phyloP scores from a whole-genome alignment of 2,329 filamentous ascomycete genomes.

The Scytalidium sp. region DNA sequence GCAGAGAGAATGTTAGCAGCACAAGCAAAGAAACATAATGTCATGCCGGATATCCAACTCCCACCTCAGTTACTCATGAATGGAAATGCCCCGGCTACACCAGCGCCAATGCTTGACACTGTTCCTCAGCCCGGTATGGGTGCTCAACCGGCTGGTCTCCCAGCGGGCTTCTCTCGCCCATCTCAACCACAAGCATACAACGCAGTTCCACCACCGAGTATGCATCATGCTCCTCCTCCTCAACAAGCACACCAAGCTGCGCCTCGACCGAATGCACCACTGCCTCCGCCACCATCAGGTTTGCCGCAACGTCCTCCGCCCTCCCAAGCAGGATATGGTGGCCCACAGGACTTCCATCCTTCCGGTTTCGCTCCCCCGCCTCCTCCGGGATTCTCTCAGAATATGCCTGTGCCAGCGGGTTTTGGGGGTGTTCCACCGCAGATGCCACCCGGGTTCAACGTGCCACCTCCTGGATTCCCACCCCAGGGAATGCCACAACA shows the following conservation, averaged over 20 bases:
- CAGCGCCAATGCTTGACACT: slow-evolving; percentile 35
- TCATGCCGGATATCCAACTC: slow-evolving; percentile 64
- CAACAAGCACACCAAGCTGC: slow-evolving; percentile 14
- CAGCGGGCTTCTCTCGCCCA: background rate
- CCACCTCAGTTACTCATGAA: slow-evolving; percentile 34
- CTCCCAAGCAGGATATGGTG: slow-evolving; percentile 65
- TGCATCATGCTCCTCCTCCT: slow-evolving; percentile 22
- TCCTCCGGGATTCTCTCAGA: slow-evolving; percentile 43
- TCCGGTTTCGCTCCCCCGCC: slow-evolving; percentile 41
- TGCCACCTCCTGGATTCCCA: slow-evolving; percentile 6
- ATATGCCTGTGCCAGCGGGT: slow-evolving; percentile 25
- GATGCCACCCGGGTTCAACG: slow-evolving; percentile 5
- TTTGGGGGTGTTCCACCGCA: slow-evolving; percentile 18
- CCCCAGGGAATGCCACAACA: slow-evolving; percentile 22
- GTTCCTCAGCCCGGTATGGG: slow-evolving; percentile 12
- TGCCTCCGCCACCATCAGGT: slow-evolving; percentile 52
- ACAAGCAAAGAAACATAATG: slow-evolving; percentile 91
- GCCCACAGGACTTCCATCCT: slow-evolving; percentile 51
- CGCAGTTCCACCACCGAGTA: slow-evolving; percentile 9
- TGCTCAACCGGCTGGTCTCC: slow-evolving; percentile 17
- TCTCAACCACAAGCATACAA: slow-evolving; percentile 25
- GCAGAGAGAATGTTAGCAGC: slow-evolving; percentile 89
- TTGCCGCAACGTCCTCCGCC: slow-evolving; percentile 68
- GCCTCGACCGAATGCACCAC: slow-evolving; percentile 42
- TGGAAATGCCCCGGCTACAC: slow-evolving; percentile 37